Evolutionary conservation across 768 basidiomycete species (phyloP), one percentile per base, ranked within the genome.

Genomic region (Xerocomellus intermedius): DNA sequence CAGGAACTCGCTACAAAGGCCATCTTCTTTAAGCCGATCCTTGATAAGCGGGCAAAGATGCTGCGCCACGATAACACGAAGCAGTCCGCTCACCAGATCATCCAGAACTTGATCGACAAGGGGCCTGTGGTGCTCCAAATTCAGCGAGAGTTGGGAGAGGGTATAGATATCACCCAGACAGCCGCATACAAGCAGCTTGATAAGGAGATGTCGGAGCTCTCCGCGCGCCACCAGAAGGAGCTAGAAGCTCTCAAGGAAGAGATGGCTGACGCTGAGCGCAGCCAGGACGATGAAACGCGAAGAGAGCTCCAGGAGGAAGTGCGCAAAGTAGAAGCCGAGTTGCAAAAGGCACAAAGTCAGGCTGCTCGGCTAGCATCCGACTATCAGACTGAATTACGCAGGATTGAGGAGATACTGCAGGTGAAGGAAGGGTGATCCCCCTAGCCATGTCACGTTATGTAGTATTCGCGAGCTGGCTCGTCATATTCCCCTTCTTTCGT

Each of bases 161-260:
- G 75, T 8, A 70, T 77, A 38, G 73, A 77, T 30, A 76, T 85
- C 36, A 71, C 76, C n/a, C 72, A 85, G 57, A 84, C 85, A 0
- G 71, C 72, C 1, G 84, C 83, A 6, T 82, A 77, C 9, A 73
- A 62, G 37, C 83, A 83, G 58, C 72, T 86, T 7, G 75, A 76
- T 50, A 72, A 71, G 36, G 82, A 83, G 51, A 69, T 82, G 10
- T 72, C 73, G 48, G 77, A 77, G 38, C 76, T 80, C 56, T 72
- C 73, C n/a, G 65, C 73, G 49, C 71, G 74, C 32, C 77, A 81
- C 58, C 64, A 73, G 49, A 68, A 75, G 43, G 82, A 85, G 48
- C 67, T 83, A 53, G 69, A 70, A n/a, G 66, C 66, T 6, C 69
- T 86, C 30, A 69, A 75, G 61, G 64, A 72, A 5, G 80, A 83